Evolutionary conservation across 148 eudicot species (phyloP).

Genomic region (Rhododendron ovatum): DNA sequence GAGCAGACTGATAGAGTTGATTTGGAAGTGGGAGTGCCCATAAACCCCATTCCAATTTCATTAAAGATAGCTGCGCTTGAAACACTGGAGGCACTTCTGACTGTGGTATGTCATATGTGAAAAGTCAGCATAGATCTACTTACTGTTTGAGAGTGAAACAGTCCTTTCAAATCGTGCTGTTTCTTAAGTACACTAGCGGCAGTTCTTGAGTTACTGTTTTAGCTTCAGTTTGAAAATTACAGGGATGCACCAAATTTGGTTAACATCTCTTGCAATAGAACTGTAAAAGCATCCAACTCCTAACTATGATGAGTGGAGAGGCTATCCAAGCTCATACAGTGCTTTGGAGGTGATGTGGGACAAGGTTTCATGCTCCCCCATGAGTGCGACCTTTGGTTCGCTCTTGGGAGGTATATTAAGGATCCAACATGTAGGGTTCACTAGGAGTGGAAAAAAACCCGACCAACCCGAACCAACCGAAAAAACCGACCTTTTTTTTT

Average conservation of each 20-base stretch:
- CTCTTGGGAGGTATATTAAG: background rate
- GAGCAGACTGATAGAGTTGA: slow-evolving; percentile 34
- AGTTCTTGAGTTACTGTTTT: background rate
- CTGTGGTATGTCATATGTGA: slow-evolving; percentile 59
- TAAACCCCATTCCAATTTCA: slow-evolving; percentile 35
- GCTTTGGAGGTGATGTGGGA: background rate
- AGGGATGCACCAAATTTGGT: background rate
- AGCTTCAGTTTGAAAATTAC: background rate
- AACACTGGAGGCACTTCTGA: slow-evolving; percentile 71
- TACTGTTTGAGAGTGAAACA: background rate
- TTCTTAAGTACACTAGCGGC: background rate
- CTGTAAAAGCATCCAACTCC: background rate
- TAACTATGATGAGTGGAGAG: background rate
- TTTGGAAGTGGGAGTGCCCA: slow-evolving; percentile 31
- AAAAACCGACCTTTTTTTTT: too few species aligned
- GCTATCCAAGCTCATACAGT: background rate
- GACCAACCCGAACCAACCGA: too few species aligned
- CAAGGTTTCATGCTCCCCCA: background rate
- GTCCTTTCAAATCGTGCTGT: background rate
- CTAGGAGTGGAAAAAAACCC: too few species aligned
- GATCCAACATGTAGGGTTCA: background rate
- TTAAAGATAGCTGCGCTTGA: slow-evolving; percentile 72
- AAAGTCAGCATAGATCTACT: background rate
- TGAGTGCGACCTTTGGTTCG: background rate
- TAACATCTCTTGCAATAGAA: background rate